A percentile compares a stretch with the other conserved stretches of the same genome.
Conservation (phyloP, 2,329 filamentous ascomycete genomes). For the Ilyonectria destructans region DNA sequence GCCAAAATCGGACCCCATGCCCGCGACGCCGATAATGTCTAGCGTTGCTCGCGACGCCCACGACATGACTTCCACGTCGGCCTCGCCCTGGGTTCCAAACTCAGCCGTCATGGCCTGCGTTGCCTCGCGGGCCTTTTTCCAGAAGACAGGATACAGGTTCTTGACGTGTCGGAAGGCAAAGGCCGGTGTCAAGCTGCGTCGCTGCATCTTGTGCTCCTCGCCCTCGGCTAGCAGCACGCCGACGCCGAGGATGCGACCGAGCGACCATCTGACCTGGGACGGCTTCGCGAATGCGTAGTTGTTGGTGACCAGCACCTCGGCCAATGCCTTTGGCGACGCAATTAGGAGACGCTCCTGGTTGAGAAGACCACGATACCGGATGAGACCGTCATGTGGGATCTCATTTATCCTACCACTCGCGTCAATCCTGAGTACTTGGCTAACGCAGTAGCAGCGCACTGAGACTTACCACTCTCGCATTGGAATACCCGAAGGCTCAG, state of each 20-base stretch:
- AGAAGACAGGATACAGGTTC: constrained; percentile 87
- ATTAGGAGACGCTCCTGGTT: constrained; percentile 77
- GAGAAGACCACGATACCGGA: constrained; percentile 76
- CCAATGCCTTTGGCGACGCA: constrained; percentile 75
- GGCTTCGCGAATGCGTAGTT: constrained; percentile 82
- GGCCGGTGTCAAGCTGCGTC: constrained; percentile 85
- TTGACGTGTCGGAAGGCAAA: constrained; percentile 92
- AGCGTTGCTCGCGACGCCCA: constrained; percentile 81
- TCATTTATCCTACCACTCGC: constrained; percentile 68
- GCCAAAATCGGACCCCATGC: constrained; percentile 80
- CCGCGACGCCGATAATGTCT: constrained; percentile 83
- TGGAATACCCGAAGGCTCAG: constrained; percentile 60
- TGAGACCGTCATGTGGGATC: constrained; percentile 78
- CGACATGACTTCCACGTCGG: constrained; percentile 69
- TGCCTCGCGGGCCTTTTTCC: constrained; percentile 81
- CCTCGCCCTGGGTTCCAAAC: constrained; percentile 52
- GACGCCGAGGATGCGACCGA: constrained; percentile 78
- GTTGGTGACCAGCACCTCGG: constrained; percentile 79
- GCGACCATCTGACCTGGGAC: constrained; percentile 63
- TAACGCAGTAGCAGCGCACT: not conserved
- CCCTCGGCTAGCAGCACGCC: constrained; percentile 88
- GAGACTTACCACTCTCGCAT: constrained; percentile 64
- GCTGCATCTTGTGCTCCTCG: constrained; percentile 88
- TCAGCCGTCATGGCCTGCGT: constrained; percentile 71
- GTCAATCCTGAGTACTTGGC: constrained; percentile 24